Conservation (phyloP, 176 grass and related monocot species). For the Zea luxurians region DNA sequence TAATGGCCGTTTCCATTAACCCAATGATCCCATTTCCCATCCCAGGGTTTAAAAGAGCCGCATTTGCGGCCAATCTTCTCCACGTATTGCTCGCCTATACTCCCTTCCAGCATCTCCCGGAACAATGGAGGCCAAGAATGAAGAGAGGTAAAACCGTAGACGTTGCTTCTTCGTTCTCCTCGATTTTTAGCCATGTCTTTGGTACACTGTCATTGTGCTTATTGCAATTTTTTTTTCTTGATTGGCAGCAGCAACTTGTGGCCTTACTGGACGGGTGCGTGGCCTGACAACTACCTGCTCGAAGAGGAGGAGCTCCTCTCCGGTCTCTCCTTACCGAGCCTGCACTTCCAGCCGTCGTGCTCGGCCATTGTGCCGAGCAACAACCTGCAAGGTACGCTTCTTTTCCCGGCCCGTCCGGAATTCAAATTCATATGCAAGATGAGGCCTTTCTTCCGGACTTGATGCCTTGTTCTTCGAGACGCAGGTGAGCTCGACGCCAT, state of each 20-base stretch:
- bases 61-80: conserved; percentile 35
- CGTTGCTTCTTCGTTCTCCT: neutral
- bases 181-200: neutral
- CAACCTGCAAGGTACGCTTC: conserved; percentile 25
- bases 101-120: neutral
- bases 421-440: conserved; percentile 14
- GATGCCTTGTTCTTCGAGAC: neutral
- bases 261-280: conserved; percentile 31
- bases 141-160: conserved; percentile 9
- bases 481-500: conserved; percentile 38
- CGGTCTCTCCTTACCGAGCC: conserved; percentile 29
- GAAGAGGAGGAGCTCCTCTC: conserved; percentile 46
- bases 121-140: conserved; percentile 40
- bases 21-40: conserved; percentile 27
- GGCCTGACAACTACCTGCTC: conserved; percentile 43
- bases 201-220: neutral
- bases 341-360: conserved; percentile 17
- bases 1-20: conserved; percentile 42
- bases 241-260: conserved; percentile 32
- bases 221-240: neutral
- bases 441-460: no score
- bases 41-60: conserved; percentile 34
- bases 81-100: conserved; percentile 1
- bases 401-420: neutral
- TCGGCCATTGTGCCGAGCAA: conserved; percentile 1